A percentile compares a stretch with the other conserved stretches of the same genome.
These are phyloP conservation scores for Calcarisporium arbuscula DNA, from an alignment of 2,329 filamentous ascomycete genomes.

Conservation along the genomic window DNA sequence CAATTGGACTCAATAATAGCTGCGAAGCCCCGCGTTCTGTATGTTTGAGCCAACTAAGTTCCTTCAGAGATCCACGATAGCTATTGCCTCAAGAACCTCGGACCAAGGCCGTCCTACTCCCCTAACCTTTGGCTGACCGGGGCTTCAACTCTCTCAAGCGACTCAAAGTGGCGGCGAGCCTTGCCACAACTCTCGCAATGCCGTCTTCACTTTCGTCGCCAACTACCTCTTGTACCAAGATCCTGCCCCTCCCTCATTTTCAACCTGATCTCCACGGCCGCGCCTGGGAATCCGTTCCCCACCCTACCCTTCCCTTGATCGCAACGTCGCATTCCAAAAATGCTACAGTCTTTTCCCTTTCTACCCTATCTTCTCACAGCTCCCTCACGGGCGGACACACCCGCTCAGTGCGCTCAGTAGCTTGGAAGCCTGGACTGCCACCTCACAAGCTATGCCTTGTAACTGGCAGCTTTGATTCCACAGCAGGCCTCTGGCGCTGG, in stretches of 20 bases:
- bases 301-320: slow-evolving; percentile 80
- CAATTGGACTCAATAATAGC: too few species aligned
- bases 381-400: slow-evolving; percentile 82
- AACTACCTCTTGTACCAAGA: slow-evolving; percentile 11
- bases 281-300: slow-evolving; percentile 79
- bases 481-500: slow-evolving; percentile 76
- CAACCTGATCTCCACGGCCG: slow-evolving; percentile 58
- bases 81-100: too few species aligned
- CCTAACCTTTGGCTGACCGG: too few species aligned
- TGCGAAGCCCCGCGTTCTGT: too few species aligned
- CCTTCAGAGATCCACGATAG: too few species aligned
- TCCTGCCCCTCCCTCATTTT: slow-evolving; percentile 44
- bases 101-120: too few species aligned
- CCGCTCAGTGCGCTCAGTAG: slow-evolving; percentile 75
- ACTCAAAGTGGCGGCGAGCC: too few species aligned
- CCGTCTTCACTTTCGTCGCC: slow-evolving; percentile 14
- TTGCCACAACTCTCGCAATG: slow-evolving; percentile 12
- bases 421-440: slow-evolving; percentile 75
- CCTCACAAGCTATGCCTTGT: slow-evolving; percentile 68
- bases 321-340: slow-evolving; percentile 85
- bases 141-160: too few species aligned
- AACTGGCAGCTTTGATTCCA: slow-evolving; percentile 90
- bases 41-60: too few species aligned
- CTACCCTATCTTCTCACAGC: slow-evolving; percentile 71
- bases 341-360: slow-evolving; percentile 83